Conservation (phyloP, 1,284 basidiomycete species). For the Sanghuangporus baumii region DNA sequence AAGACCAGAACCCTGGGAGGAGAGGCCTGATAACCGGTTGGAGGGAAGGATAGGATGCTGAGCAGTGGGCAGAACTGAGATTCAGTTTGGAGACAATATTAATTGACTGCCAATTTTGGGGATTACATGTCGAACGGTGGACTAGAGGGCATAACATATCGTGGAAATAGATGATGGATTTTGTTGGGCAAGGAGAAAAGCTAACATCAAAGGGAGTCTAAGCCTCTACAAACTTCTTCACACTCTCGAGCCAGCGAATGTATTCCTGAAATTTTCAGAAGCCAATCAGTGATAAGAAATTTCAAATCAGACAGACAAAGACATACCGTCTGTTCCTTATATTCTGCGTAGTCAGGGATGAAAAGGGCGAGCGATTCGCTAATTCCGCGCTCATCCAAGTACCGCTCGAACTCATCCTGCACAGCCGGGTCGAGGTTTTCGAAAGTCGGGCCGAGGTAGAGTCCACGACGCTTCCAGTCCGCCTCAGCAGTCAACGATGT, state of each 20-base stretch:
- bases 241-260: constrained; percentile 80
- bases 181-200: neutral
- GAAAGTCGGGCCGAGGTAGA: constrained; percentile 94
- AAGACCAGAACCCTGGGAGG: neutral
- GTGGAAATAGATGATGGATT: neutral
- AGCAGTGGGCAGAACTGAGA: neutral
- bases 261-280: constrained; percentile 64
- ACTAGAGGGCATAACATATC: neutral
- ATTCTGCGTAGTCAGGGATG: constrained; percentile 79
- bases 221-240: constrained; percentile 81
- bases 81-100: neutral
- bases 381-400: constrained; percentile 82
- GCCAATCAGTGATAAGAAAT: constrained; percentile 2
- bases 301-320: constrained; percentile 2
- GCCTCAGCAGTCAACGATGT: constrained; percentile 82
- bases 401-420: constrained; percentile 84
- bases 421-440: constrained; percentile 85
- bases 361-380: constrained; percentile 78
- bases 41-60: no score
- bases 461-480: constrained; percentile 87
- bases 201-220: constrained; percentile 24
- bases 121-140: neutral
- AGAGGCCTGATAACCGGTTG: no score
- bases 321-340: constrained; percentile 85
- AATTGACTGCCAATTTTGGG: neutral